A percentile compares a stretch with the other conserved stretches of the same genome.
These are phyloP conservation scores for Fusarium sp. DNA, from an alignment of 2,329 filamentous ascomycete species.

Conservation along the genomic window DNA sequence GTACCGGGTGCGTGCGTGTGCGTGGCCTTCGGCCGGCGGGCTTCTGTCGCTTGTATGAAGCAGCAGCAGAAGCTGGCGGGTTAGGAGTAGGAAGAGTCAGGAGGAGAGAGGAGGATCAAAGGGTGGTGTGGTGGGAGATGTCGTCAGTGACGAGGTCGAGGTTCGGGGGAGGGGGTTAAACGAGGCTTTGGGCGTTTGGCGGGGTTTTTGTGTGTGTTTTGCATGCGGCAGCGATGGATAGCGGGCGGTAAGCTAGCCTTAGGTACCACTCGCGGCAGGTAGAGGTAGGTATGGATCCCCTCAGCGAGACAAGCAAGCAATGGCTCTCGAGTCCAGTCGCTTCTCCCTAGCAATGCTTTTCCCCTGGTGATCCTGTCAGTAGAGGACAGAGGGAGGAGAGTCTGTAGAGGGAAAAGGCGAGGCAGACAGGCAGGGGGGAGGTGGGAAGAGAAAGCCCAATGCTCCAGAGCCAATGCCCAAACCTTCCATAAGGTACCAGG, in stretches of 20 bases:
- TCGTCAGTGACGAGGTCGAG: conserved; percentile 52
- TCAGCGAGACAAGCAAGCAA: not conserved
- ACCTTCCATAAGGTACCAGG: conserved; percentile 7
- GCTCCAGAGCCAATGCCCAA: conserved; percentile 28
- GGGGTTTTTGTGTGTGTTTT: conserved; percentile 47
- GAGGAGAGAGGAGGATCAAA: conserved; percentile 30
- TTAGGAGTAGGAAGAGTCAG: conserved; percentile 26
- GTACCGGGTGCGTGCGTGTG: conserved; percentile 18
- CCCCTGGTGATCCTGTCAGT: not conserved
- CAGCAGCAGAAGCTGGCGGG: conserved; percentile 34
- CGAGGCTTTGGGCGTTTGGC: conserved; percentile 39
- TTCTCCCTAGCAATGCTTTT: not conserved
- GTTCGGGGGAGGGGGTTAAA: conserved; percentile 33
- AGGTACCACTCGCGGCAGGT: not conserved
- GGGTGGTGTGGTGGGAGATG: conserved; percentile 49
- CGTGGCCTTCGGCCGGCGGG: conserved; percentile 20
- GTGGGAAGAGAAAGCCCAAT: conserved; percentile 31
- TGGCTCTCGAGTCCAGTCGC: not conserved
- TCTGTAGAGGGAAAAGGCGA: conserved; percentile 5
- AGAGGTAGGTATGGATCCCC: not conserved
- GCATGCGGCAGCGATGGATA: conserved; percentile 30
- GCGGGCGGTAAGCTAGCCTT: conserved; percentile 33
- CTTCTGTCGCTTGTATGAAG: conserved; percentile 27
- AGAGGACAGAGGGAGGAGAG: not conserved
- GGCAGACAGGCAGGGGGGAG: not conserved